Evolutionary conservation across 1,139 yeast species (phyloP).

Genomic region (Diutina sp.): DNA sequence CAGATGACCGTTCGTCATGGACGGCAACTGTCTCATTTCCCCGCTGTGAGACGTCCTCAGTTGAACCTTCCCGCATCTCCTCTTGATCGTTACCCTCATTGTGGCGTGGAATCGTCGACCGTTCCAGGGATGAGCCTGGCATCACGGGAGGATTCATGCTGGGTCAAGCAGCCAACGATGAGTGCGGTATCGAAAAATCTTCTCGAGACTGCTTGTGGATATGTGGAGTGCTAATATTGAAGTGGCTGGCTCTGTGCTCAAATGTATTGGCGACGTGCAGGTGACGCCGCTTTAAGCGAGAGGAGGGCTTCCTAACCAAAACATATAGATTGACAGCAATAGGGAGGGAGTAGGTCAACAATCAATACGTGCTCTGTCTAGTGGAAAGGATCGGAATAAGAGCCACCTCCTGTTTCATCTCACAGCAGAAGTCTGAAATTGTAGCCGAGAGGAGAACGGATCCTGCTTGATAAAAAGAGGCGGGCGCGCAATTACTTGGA

Average conservation of each 20-base stretch:
- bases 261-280: background rate
- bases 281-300: background rate
- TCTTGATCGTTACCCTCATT: background rate
- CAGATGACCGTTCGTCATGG: too few relatives aligned
- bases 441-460: too few relatives aligned
- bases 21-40: too few relatives aligned
- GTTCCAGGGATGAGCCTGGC: background rate
- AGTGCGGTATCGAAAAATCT: background rate
- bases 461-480: too few relatives aligned
- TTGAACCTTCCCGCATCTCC: background rate
- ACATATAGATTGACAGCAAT: background rate
- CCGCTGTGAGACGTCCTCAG: background rate
- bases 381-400: too few relatives aligned
- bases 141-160: background rate
- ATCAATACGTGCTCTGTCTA: too few relatives aligned
- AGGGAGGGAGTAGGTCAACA: background rate
- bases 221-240: background rate
- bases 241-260: background rate
- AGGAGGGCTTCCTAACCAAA: background rate
- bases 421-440: too few relatives aligned
- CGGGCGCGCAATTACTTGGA: too few relatives aligned
- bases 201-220: background rate
- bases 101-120: background rate
- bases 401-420: too few relatives aligned
- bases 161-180: background rate